Conservation (phyloP, 1,139 yeast species). For the Chernovozyma sophiae-reginae region DNA sequence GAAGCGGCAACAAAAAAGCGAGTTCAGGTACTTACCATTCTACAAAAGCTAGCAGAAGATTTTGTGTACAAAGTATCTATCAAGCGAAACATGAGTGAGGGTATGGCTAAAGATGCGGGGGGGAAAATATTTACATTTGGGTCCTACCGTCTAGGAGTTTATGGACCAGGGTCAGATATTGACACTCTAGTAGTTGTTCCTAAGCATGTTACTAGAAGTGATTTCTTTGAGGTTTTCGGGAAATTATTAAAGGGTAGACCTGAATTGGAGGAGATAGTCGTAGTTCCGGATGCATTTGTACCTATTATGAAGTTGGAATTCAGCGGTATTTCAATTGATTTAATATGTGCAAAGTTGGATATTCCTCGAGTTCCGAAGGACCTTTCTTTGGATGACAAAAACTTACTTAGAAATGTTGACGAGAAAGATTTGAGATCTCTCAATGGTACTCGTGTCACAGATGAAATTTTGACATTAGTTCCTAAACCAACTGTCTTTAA, state of each 20-base stretch:
- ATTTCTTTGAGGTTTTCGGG: constrained; percentile 79
- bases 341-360: constrained; percentile 78
- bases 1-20: constrained; percentile 78
- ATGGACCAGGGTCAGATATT: constrained; percentile 98
- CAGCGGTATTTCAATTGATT: constrained; percentile 85
- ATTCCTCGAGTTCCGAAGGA: constrained; percentile 75
- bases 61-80: constrained; percentile 80
- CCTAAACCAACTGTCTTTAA: constrained; percentile 93
- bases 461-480: constrained; percentile 80
- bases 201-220: constrained; percentile 86
- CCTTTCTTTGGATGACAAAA: constrained; percentile 77
- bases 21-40: constrained; percentile 61
- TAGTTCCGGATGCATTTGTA: constrained; percentile 96
- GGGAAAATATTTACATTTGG: constrained; percentile 96
- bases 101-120: constrained; percentile 96
- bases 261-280: constrained; percentile 82
- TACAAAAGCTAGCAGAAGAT: constrained; percentile 72
- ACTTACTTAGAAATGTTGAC: constrained; percentile 76
- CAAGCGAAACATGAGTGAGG: constrained; percentile 88
- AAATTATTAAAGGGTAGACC: constrained; percentile 61
- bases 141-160: constrained; percentile 89
- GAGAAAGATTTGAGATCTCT: constrained; percentile 85
- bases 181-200: constrained; percentile 96
- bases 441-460: constrained; percentile 97
- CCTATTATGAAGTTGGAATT: constrained; percentile 90